Conservation (phyloP, 2,329 filamentous ascomycete species). For the Setomelanomma holmii region DNA sequence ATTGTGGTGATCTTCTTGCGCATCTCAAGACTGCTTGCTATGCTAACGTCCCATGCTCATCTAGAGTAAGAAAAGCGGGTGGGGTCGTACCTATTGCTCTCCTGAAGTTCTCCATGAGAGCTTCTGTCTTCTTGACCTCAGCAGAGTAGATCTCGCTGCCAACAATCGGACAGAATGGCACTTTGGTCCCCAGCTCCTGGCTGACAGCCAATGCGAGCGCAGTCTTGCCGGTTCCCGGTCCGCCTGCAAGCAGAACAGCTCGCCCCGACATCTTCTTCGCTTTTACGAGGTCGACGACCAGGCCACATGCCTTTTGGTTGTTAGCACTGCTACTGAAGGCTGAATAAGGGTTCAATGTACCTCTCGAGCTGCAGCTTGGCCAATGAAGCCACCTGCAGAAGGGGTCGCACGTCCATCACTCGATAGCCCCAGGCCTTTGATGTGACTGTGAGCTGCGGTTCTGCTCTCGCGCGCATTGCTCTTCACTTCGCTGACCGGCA, state of each 20-base stretch:
- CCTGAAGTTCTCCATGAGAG: constrained; percentile 98
- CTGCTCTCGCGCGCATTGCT: constrained; percentile 91
- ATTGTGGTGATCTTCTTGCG: neutral
- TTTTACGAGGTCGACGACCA: constrained; percentile 94
- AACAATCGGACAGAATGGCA: constrained; percentile 97
- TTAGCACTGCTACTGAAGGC: constrained; percentile 14
- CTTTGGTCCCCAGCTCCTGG: constrained; percentile 96
- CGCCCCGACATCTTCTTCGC: constrained; percentile 97
- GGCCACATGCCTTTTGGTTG: constrained; percentile 76
- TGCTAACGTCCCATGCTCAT: no score
- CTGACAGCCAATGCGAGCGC: constrained; percentile 93
- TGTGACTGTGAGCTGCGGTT: constrained; percentile 96
- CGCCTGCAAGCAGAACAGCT: constrained; percentile 90
- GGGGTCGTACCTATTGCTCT: constrained; percentile 88
- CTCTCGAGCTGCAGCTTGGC: constrained; percentile 87
- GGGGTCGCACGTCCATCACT: constrained; percentile 83
- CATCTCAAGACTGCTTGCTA: neutral
- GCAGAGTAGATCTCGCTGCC: constrained; percentile 97
- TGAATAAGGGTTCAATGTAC: constrained; percentile 55
- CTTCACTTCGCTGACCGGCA: constrained; percentile 79
- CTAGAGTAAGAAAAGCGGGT: no score
- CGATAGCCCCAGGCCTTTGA: constrained; percentile 90
- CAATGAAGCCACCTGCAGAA: constrained; percentile 78
- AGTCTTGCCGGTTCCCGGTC: constrained; percentile 94
- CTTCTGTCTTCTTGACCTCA: constrained; percentile 99